phyloP scores from a whole-genome alignment of 306 rosid genomes.

The Prunus kanzakura region DNA sequence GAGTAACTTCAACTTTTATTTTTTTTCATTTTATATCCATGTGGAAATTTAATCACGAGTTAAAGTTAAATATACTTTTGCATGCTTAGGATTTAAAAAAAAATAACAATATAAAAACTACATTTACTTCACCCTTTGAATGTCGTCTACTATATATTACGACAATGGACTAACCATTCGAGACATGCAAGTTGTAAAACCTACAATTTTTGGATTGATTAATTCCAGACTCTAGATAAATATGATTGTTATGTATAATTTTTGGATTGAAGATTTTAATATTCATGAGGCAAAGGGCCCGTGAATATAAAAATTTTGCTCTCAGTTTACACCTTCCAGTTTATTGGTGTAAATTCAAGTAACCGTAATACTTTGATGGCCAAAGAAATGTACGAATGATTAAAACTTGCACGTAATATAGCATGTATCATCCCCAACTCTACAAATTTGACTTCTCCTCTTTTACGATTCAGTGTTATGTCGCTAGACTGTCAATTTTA shows the following conservation, averaged over 20 bases:
- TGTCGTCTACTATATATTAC: background rate
- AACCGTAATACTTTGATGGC: background rate
- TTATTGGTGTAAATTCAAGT: background rate
- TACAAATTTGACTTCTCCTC: too few relatives aligned
- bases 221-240: background rate
- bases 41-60: too few relatives aligned
- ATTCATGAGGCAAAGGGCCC: too few relatives aligned
- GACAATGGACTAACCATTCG: too few relatives aligned
- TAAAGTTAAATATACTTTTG: background rate
- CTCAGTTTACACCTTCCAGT: too few relatives aligned
- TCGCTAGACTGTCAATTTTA: too few relatives aligned
- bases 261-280: background rate
- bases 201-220: too few relatives aligned
- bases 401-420: background rate
- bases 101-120: background rate
- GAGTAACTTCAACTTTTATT: too few relatives aligned
- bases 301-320: too few relatives aligned
- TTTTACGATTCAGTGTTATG: fast-evolving
- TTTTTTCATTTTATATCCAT: too few relatives aligned
- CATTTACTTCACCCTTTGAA: background rate
- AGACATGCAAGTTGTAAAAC: too few relatives aligned
- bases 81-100: background rate
- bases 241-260: background rate
- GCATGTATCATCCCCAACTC: background rate
- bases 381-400: background rate